phyloP scores from a whole-genome alignment of 768 basidiomycete species.

The Inosperma sp. region DNA sequence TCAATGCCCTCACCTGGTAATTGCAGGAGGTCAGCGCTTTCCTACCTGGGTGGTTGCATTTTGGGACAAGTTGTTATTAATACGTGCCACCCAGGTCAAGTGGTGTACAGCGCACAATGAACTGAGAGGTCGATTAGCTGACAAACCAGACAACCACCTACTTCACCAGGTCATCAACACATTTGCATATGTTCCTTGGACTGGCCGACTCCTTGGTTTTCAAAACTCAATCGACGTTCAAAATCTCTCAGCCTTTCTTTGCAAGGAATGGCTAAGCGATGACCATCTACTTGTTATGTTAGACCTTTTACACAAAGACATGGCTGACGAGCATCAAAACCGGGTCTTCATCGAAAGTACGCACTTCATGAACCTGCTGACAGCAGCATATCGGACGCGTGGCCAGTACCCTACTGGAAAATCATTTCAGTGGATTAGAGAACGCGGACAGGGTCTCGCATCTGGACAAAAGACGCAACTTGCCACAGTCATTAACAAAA shows the following conservation, averaged over 20 bases:
- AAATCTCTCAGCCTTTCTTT: not conserved
- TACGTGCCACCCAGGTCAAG: too few relatives aligned
- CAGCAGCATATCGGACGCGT: not conserved
- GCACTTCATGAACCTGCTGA: not conserved
- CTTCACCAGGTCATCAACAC: not conserved
- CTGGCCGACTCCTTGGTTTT: not conserved
- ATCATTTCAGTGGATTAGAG: not conserved
- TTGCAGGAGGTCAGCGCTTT: too few relatives aligned
- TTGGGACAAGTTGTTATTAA: too few relatives aligned
- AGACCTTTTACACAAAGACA: not conserved
- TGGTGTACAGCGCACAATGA: too few relatives aligned
- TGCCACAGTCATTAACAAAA: not conserved
- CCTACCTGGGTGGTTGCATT: too few relatives aligned
- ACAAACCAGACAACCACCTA: too few relatives aligned
- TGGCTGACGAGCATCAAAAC: not conserved
- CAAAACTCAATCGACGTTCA: not conserved
- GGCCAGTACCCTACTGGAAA: not conserved
- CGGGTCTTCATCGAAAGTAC: not conserved
- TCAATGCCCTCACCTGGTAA: too few relatives aligned
- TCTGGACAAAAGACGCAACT: not conserved
- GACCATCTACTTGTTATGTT: not conserved
- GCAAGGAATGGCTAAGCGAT: not conserved
- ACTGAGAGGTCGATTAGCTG: too few relatives aligned
- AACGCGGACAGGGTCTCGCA: not conserved
- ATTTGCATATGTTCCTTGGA: not conserved